phyloP scores from a whole-genome alignment of 1,139 yeast genomes.

The Candida smagusa region DNA sequence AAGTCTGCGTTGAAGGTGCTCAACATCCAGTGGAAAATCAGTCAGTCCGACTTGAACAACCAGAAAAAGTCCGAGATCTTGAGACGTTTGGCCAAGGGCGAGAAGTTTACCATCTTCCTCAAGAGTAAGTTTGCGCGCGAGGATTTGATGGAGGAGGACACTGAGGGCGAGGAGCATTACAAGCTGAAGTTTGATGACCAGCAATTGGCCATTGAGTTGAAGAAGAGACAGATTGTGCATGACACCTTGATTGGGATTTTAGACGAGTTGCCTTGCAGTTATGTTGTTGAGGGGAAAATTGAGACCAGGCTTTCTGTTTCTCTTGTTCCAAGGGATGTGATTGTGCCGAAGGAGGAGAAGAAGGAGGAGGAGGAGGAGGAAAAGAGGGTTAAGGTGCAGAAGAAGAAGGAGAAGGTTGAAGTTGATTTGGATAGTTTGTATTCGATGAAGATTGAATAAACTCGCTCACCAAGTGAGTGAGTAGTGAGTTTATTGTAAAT shows the following conservation, averaged over 20 bases:
- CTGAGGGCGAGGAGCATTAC: conserved; percentile 7
- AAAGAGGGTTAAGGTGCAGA: conserved; percentile 6
- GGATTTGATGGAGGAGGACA: conserved; percentile 9
- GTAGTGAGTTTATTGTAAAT: too few relatives aligned
- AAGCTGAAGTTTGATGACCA: conserved; percentile 15
- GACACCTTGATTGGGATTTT: conserved; percentile 25
- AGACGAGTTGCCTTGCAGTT: conserved; percentile 28
- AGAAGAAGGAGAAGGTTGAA: conserved; percentile 20
- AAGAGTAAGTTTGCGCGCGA: conserved; percentile 12
- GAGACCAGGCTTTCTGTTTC: conserved; percentile 17
- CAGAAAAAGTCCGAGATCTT: conserved; percentile 38
- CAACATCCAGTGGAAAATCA: conserved; percentile 38
- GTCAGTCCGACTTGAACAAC: conserved; percentile 35
- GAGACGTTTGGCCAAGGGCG: conserved; percentile 31
- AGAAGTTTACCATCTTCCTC: conserved; percentile 30
- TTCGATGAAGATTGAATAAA: conserved; percentile 34
- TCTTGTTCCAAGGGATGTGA: conserved; percentile 12
- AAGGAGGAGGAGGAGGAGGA: conserved; percentile 6
- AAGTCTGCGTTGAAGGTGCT: conserved; percentile 35
- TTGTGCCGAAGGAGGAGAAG: conserved; percentile 3
- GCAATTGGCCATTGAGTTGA: conserved; percentile 26
- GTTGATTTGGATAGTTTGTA: conserved; percentile 37
- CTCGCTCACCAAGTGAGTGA: too few relatives aligned
- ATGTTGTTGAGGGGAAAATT: conserved; percentile 29
- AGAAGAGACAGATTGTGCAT: conserved; percentile 28